phyloP scores from a whole-genome alignment of 1,139 yeast species.

The Chernovozyma aurita region DNA sequence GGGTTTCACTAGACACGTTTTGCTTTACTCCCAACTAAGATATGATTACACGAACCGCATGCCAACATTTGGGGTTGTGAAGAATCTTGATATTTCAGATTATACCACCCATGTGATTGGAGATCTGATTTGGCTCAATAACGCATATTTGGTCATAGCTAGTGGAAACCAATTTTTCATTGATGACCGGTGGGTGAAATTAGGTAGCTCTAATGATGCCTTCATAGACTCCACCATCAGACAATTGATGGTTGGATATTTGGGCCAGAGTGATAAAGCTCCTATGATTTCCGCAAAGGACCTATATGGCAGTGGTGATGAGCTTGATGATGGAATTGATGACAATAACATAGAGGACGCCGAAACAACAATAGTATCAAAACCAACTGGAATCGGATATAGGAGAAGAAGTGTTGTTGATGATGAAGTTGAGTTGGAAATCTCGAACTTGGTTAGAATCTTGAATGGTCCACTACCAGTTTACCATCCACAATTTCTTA shows the following conservation, averaged over 20 bases:
- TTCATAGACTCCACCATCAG: slow-evolving; percentile 33
- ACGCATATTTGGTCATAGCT: slow-evolving; percentile 77
- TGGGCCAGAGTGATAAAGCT: slow-evolving; percentile 29
- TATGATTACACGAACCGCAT: slow-evolving; percentile 81
- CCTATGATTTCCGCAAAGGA: slow-evolving; percentile 46
- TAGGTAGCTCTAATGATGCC: slow-evolving; percentile 23
- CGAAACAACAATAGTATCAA: slow-evolving; percentile 3
- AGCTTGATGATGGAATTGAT: slow-evolving; percentile 8
- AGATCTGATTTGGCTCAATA: slow-evolving; percentile 80
- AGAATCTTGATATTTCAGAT: slow-evolving; percentile 63
- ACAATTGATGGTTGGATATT: slow-evolving; percentile 48
- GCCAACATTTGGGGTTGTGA: slow-evolving; percentile 75
- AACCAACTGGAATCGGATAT: slow-evolving; percentile 1
- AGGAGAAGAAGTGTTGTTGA: background rate
- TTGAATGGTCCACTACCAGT: slow-evolving; percentile 87
- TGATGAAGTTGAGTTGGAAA: slow-evolving; percentile 14
- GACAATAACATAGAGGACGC: slow-evolving; percentile 31
- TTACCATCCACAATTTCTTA: slow-evolving; percentile 86
- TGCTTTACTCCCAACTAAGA: slow-evolving; percentile 74
- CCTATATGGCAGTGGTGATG: slow-evolving; percentile 9
- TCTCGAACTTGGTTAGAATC: slow-evolving; percentile 60
- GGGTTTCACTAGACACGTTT: slow-evolving; percentile 62
- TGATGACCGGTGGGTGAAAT: slow-evolving; percentile 57
- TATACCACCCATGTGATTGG: slow-evolving; percentile 81
- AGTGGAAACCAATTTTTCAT: slow-evolving; percentile 87